Evolutionary conservation across 1,284 basidiomycete genomes (phyloP), one percentile per base, ranked within the genome.

Genomic region (Macrocystidia cucumis): DNA sequence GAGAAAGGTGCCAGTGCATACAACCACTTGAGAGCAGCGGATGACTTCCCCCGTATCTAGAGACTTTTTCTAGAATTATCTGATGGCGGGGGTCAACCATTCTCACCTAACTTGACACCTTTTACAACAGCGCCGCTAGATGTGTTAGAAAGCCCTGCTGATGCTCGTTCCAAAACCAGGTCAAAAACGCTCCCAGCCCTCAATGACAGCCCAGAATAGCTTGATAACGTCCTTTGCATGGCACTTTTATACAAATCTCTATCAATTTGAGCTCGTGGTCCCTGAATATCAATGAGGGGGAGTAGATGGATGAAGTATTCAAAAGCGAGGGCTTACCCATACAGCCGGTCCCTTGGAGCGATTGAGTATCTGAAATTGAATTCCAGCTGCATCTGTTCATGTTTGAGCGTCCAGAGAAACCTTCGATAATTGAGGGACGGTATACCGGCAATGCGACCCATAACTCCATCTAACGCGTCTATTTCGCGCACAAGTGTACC

Each of bases 1-100:
- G 9, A 95, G 69, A 52, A 95, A 95, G 0, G 91, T 95, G 8
- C 91, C 91, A 0, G 91, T 93, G 45, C 89, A 91, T 13, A 93
- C 73, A 18, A 93, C 82, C 4, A 91, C 81, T 45, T 86, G 76
- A 2, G 80, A 79, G 48, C 89, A 92, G 5, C 62, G 59, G 22
- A 93, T 77, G 6, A 77, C 50, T 32, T 91, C 81, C n/a, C 89
- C 87, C 0, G 72, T 68, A 21, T 87, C 85, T 85, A 51, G n/a
- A 8, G 26, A 17, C 29, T 18, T 28, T 29, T 23, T 34, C n/a
- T n/a, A n/a, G n/a, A n/a, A n/a, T n/a, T n/a, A n/a, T n/a, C n/a
- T n/a, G n/a, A n/a, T n/a, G n/a, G n/a, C n/a, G n/a, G n/a, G n/a
- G n/a, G n/a, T 11, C 31, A 34, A 11, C 11, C 9, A 2, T 27